Base-by-base conservation (phyloP, 2,329 filamentous ascomycete species). In the Aphanoascus verrucosus region DNA sequence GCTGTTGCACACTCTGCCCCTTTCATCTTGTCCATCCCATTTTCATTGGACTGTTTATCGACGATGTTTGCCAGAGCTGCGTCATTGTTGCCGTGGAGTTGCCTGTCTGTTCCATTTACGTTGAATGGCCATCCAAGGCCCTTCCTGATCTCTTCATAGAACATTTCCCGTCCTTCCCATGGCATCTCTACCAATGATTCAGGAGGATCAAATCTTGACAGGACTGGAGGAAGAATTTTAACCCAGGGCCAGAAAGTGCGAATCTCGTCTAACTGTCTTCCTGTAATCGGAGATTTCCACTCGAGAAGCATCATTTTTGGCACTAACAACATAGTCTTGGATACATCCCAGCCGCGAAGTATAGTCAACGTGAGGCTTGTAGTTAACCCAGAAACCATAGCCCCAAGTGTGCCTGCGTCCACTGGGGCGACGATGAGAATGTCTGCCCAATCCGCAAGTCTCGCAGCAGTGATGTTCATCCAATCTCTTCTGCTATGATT, bases 231-330 rank as follows among this genome's bases (percentile, higher is more conserved):
- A 66, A 95, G 78, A 42, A 93, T 82, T 57, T 85, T 80, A 50
- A 95, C 80, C 88, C 88, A 95, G 51, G 83, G 84, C 88, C 88
- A 94, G 66, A 88, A 90, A 58, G 81, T 76, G 58, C 84, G 79
- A 41, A 95, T 81, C 69, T 94, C 93, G 68, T 81, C 85, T 56
- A 95, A 77, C 65, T 95, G 89, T 62, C 88, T 85, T 71, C 86
- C 87, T 14, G 88, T 94, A 71, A 90, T 83, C 1, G 89, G 88
- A 62, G 93, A 89, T 64, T 90, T 83, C 88, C 88, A 94, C 82
- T 91, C 89, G 56, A 86, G 79, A 1, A 81, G 82, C 34, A 86
- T 91, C 89, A 96, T 94, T 59, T 87, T 88, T 0, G 90, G 89
- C 5, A 94, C 83, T 54, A 96, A 73, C 47, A 95, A 72, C 31